Conservation (phyloP, 345 rosid genomes). For the Moringa oleifera region DNA sequence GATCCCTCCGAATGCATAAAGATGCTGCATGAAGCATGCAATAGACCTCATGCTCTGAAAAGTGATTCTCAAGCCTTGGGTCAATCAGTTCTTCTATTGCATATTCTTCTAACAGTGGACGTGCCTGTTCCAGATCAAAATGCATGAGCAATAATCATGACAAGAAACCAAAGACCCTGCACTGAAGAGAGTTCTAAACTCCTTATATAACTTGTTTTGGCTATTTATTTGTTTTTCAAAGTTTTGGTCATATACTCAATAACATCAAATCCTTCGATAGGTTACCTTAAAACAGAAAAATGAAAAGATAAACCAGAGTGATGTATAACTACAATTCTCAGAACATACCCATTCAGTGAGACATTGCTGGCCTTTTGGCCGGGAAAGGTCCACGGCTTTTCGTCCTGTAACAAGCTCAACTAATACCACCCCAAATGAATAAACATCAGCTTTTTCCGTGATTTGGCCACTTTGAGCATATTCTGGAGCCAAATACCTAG, state of each 20-base stretch:
- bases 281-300: neutral
- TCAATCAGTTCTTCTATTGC: conserved; percentile 82
- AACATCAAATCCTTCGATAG: neutral
- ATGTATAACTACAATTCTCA: conserved; percentile 6
- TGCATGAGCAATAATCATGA: neutral
- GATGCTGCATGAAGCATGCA: conserved; percentile 99
- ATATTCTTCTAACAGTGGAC: conserved; percentile 81
- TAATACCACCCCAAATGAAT: conserved; percentile 95
- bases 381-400: conserved; percentile 83
- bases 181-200: too few species aligned
- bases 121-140: conserved; percentile 54
- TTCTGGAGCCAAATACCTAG: conserved; percentile 97
- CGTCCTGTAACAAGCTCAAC: conserved; percentile 96
- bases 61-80: conserved; percentile 53
- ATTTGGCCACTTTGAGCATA: conserved; percentile 98
- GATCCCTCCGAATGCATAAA: conserved; percentile 77
- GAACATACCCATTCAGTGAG: conserved; percentile 91
- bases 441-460: conserved; percentile 96
- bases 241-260: neutral
- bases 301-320: neutral
- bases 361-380: conserved; percentile 97
- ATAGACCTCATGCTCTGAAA: conserved; percentile 72
- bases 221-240: too few species aligned
- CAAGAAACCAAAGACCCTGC: neutral
- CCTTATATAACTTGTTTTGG: too few species aligned